Percentiles rank a stretch among this genome's conserved stretches.
phyloP scores from a whole-genome alignment of 2,329 filamentous ascomycete genomes.

The Orbilia quercus region DNA sequence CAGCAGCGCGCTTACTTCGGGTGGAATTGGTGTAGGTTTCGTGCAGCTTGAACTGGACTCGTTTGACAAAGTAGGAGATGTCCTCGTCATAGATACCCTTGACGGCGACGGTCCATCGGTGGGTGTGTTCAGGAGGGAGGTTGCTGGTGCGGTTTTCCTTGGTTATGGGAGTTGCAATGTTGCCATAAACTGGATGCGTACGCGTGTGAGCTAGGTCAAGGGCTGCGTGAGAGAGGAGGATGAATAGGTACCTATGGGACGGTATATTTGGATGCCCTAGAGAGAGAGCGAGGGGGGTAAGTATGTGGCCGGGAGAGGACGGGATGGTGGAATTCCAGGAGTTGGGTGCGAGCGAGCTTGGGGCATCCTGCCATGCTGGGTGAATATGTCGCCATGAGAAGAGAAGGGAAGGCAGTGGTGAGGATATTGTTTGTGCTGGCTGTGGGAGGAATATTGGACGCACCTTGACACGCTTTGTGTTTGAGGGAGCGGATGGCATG shows the following conservation, averaged over 20 bases:
- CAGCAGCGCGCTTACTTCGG: slow-evolving; percentile 67
- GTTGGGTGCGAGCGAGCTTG: background rate
- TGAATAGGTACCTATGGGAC: slow-evolving; percentile 52
- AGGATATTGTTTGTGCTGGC: too few species aligned
- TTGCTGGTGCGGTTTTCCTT: slow-evolving; percentile 78
- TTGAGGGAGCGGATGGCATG: slow-evolving; percentile 53
- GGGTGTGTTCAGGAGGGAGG: slow-evolving; percentile 89
- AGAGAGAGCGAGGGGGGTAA: slow-evolving; percentile 32
- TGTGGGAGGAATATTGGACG: slow-evolving; percentile 19
- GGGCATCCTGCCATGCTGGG: slow-evolving; percentile 19
- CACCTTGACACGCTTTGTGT: slow-evolving; percentile 56
- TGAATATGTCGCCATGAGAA: slow-evolving; percentile 6
- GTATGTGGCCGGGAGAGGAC: slow-evolving; percentile 12
- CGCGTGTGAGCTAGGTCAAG: background rate
- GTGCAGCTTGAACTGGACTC: slow-evolving; percentile 97
- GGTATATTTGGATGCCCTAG: slow-evolving; percentile 57
- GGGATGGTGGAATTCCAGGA: slow-evolving; percentile 24
- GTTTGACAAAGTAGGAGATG: slow-evolving; percentile 93
- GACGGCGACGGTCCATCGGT: slow-evolving; percentile 95
- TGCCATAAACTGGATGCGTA: slow-evolving; percentile 66
- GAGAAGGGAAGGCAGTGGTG: background rate
- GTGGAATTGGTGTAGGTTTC: slow-evolving; percentile 94
- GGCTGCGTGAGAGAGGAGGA: background rate
- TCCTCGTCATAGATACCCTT: slow-evolving; percentile 88
- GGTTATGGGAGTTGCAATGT: slow-evolving; percentile 81